Evolutionary conservation across 345 rosid genomes (phyloP).

Genomic region (Eucalyptus marginata): DNA sequence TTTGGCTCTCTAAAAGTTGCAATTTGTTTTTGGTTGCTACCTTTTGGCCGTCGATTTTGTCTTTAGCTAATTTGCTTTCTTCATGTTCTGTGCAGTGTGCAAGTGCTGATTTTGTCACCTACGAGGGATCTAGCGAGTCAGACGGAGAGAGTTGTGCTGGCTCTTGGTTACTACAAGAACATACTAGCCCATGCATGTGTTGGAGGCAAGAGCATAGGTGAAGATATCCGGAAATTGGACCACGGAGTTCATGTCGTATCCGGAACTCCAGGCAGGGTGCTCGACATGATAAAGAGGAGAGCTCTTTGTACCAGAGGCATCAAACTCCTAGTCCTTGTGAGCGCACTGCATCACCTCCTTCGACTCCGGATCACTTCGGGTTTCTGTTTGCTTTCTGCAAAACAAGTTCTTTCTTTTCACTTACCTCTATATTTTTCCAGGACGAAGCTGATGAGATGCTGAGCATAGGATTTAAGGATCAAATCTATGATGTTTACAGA

Average conservation of each 20-base stretch:
- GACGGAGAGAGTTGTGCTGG: constrained; percentile 47
- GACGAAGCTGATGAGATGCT: constrained; percentile 98
- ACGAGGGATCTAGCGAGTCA: constrained; percentile 94
- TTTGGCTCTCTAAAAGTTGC: not conserved
- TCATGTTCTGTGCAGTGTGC: constrained; percentile 39
- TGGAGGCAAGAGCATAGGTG: constrained; percentile 96
- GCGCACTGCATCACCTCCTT: not conserved
- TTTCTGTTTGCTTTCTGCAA: not conserved
- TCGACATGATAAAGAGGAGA: constrained; percentile 96
- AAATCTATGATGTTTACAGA: constrained; percentile 83
- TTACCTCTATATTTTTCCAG: not conserved
- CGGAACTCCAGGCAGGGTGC: constrained; percentile 95
- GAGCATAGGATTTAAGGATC: constrained; percentile 98
- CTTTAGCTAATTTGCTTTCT: not conserved
- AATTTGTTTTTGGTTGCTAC: not conserved
- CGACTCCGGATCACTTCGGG: not conserved
- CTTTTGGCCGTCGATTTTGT: not conserved
- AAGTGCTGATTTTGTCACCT: constrained; percentile 88
- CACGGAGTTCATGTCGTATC: constrained; percentile 69
- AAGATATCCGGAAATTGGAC: constrained; percentile 69
- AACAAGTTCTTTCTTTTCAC: not conserved
- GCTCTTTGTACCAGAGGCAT: constrained; percentile 71
- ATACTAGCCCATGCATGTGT: constrained; percentile 79
- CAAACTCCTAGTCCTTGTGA: constrained; percentile 21
- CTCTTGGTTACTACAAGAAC: constrained; percentile 13